Base-by-base conservation (phyloP, 257 asterid species). In the Penstemon davidsonii region DNA sequence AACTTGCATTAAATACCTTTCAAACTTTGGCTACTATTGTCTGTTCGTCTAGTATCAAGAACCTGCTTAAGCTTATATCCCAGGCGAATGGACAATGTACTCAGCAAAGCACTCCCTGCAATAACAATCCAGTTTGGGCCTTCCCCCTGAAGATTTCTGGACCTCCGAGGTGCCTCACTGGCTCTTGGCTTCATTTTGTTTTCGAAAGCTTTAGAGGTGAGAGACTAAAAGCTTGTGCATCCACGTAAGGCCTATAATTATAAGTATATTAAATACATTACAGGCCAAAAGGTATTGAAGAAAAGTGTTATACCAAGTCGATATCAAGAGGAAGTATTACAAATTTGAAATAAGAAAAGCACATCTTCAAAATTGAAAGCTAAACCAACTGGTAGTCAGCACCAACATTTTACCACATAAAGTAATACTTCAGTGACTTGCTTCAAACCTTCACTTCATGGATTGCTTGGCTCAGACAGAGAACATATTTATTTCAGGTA, bases 11-110 rank as follows among this genome's bases (percentile, higher is more conserved):
- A 69, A 41, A 18, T 47, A 82, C 86, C 85, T 85, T 74, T 79
- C 11, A 39, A 53, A 57, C 47, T 55, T 33, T 49, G 64, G 56
- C 12, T 45, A 12, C 68, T 0, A 62, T 8, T 10, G 58, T 79
- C 77, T 9, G 68, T 66, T 41, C 53, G 81, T 69, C 73, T 83
- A 44, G 79, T 55, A 69, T 83, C 92, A 54, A 77, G 83, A 59
- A 77, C 75, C 73, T 86, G 87, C 80, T 83, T 83, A 74, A 86
- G 76, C 75, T 83, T 81, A 72, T 73, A 86, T 54, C 92, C 92
- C 51, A 86, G 73, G 72, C 84, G 88, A 62, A 83, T 62, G 9
- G 92, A 83, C 60, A 86, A 70, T n/a, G 87, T 79, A 72, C 92
- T 86, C 67, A 86, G 59, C 69, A 86, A 70, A 11, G 84, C 92